phyloP scores from a whole-genome alignment of 805 yeast species.

The Wickerhamomyces hampshirensis region DNA sequence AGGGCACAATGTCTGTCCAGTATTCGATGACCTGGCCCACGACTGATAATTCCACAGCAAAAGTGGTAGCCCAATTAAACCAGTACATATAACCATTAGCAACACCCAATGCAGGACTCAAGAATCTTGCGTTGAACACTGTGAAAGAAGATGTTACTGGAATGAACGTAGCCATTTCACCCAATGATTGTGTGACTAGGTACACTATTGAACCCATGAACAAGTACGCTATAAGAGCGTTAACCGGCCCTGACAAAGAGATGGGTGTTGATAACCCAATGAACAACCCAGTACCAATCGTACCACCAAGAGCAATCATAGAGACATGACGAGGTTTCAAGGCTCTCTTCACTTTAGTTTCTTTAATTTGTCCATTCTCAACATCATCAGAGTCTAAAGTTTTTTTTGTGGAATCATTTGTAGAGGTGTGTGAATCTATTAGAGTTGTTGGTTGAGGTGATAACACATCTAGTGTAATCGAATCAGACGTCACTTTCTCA shows the following conservation, averaged over 20 bases:
- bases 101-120: slow-evolving; percentile 66
- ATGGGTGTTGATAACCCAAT: slow-evolving; percentile 58
- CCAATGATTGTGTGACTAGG: slow-evolving; percentile 64
- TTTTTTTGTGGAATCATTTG: slow-evolving; percentile 4
- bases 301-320: slow-evolving; percentile 78
- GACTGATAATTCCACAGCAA: slow-evolving; percentile 69
- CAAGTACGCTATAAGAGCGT: slow-evolving; percentile 56
- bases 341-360: slow-evolving; percentile 49
- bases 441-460: neutral
- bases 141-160: slow-evolving; percentile 66
- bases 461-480: slow-evolving; percentile 1
- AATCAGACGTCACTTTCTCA: neutral
- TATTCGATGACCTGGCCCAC: slow-evolving; percentile 60
- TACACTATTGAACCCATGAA: slow-evolving; percentile 65
- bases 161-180: slow-evolving; percentile 78
- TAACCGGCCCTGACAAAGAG: slow-evolving; percentile 61
- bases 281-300: slow-evolving; percentile 76
- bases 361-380: slow-evolving; percentile 10
- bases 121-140: slow-evolving; percentile 61
- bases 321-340: slow-evolving; percentile 66
- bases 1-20: slow-evolving; percentile 68
- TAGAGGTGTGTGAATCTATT: slow-evolving; percentile 2
- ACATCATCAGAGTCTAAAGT: neutral
- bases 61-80: slow-evolving; percentile 76
- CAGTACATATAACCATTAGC: slow-evolving; percentile 72